Conservation (phyloP, 352 stramenopile genomes). For the Phytophthora pseudosyringae region DNA sequence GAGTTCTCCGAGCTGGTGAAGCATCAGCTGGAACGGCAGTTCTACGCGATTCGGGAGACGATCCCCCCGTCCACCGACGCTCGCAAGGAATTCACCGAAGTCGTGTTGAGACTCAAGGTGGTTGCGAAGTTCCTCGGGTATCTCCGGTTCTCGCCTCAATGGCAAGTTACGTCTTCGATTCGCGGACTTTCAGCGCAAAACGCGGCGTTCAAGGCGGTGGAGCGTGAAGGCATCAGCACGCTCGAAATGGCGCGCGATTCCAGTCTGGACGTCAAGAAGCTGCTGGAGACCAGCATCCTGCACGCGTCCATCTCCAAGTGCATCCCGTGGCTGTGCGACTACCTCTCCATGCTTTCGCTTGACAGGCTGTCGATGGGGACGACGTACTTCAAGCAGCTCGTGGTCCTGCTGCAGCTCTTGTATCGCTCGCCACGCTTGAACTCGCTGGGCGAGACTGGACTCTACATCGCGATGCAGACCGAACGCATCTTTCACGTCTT, state of each 20-base stretch:
- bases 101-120: constrained; percentile 63
- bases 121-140: constrained; percentile 77
- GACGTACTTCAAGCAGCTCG: constrained; percentile 54
- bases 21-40: constrained; percentile 58
- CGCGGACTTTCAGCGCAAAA: constrained; percentile 44
- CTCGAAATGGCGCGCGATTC: constrained; percentile 42
- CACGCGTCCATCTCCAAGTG: constrained; percentile 56
- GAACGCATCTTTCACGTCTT: constrained; percentile 62
- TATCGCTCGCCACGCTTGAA: constrained; percentile 55
- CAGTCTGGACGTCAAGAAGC: constrained; percentile 50
- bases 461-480: constrained; percentile 68
- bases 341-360: constrained; percentile 62
- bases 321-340: constrained; percentile 72
- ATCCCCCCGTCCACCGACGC: constrained; percentile 33
- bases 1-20: constrained; percentile 69
- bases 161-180: constrained; percentile 53
- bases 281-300: constrained; percentile 55
- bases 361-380: constrained; percentile 58
- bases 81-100: constrained; percentile 68
- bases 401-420: constrained; percentile 50
- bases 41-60: constrained; percentile 37
- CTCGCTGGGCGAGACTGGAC: constrained; percentile 54
- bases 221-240: constrained; percentile 57
- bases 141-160: constrained; percentile 67
- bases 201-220: constrained; percentile 52